A percentile compares a stretch with the other conserved stretches of the same genome.
Evolutionary conservation across 176 grass and related monocot species (phyloP).

Genomic region (Aegilops tauschii): DNA sequence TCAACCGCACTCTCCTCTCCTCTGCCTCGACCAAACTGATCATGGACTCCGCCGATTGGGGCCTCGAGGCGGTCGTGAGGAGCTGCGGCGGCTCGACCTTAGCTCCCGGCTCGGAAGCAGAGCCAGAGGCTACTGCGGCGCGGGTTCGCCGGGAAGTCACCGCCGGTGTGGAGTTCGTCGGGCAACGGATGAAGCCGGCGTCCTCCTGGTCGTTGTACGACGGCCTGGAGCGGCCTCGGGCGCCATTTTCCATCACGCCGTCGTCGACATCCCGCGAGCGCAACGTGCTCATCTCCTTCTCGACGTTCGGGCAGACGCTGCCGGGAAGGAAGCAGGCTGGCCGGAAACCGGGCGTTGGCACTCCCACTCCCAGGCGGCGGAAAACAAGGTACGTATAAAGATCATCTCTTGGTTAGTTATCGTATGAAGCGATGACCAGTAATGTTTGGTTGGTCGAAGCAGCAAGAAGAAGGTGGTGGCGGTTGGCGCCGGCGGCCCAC

Average conservation of each 20-base stretch:
- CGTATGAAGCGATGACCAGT: background rate
- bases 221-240: background rate
- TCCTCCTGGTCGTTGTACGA: background rate
- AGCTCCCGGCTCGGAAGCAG: background rate
- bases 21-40: background rate
- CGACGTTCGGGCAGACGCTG: conserved; percentile 10
- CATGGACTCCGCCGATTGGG: conserved; percentile 77
- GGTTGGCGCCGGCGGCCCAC: conserved; percentile 50
- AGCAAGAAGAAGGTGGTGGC: conserved; percentile 67
- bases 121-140: background rate
- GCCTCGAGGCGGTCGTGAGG: conserved; percentile 73
- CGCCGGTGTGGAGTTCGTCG: background rate
- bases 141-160: background rate
- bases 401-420: background rate
- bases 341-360: conserved; percentile 19
- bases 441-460: background rate
- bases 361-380: background rate
- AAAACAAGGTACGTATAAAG: conserved; percentile 33
- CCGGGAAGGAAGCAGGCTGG: conserved; percentile 18
- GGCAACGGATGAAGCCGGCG: background rate
- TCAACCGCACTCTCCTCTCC: too few relatives aligned
- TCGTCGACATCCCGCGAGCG: background rate
- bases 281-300: conserved; percentile 31
- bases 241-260: conserved; percentile 34
- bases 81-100: conserved; percentile 42